Evolutionary conservation across 2,329 filamentous ascomycete species (phyloP), one percentile per base, ranked within the genome.

Genomic region (Curvularia eragrostidis): DNA sequence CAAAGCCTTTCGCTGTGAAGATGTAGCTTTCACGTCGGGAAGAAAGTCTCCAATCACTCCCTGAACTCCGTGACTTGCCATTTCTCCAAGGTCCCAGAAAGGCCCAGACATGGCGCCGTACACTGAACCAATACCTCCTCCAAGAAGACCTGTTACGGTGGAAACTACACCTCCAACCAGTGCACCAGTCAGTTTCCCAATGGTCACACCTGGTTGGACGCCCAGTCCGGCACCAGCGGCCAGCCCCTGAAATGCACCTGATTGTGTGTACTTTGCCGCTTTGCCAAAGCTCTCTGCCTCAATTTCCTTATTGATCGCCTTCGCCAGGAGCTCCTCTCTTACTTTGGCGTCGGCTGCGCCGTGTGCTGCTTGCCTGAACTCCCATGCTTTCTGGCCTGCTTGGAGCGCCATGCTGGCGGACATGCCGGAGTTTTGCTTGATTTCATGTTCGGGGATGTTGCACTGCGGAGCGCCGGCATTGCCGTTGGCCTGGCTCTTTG

Each of bases 211-310:
- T 19, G 74, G 71, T 30, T 71, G 67, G 15, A 75, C 71, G 23
- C 76, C 76, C 13, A 78, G 51, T 5, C 76, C 76, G 18, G 75
- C 75, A 10, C 76, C 76, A 48, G 75, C 76, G 10, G 75, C 72
- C 3, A 78, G 69, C 0, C 76, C 76, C 55, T 78, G 76, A 54
- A 78, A 78, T 3, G 75, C 67, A 21, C 76, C 76, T 1, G 74
- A 75, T 26, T 70, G 73, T 2, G 74, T 72, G 26, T 78, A 78
- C 36, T 78, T 78, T 15, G 76, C 76, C 21, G 76, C 74, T 54
- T 78, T 78, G 30, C 76, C 76, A 49, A 78, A 78, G 0, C 74
- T 77, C 48, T 78, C 76, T 2, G 76, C 76, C 62, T 78, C 75
- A 41, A 78, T 77, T 44, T 77, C 74, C 52, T 76, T 77, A 58